Evolutionary conservation across 169 alveolate species (phyloP).

Genomic region (Plasmodium berghei): DNA sequence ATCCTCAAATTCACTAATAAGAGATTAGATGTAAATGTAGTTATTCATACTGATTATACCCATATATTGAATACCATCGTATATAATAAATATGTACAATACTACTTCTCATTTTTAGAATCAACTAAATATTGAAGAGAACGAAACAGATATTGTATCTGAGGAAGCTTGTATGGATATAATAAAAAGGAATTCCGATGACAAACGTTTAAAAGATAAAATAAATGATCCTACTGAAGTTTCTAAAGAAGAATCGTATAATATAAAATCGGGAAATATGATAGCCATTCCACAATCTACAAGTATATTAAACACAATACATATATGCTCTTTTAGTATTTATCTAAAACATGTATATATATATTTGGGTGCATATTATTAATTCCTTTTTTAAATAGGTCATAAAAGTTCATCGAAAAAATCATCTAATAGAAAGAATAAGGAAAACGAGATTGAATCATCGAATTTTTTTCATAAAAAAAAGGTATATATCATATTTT

Average conservation of each 20-base stretch:
- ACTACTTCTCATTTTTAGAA: conserved; percentile 1
- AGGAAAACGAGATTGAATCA: conserved; percentile 23
- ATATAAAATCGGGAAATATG: neutral
- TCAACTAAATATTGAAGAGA: conserved; percentile 5
- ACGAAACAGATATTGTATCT: conserved; percentile 9
- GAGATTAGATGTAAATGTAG: neutral
- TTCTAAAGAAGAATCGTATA: neutral
- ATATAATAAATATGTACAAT: too few species aligned
- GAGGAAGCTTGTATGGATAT: conserved; percentile 2
- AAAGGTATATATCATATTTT: conserved; percentile 20
- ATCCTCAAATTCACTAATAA: neutral
- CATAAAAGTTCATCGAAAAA: neutral
- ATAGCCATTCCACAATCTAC: too few species aligned
- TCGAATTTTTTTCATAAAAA: conserved; percentile 61
- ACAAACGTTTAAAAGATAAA: neutral
- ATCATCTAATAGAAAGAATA: conserved; percentile 4
- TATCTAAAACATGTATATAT: neutral
- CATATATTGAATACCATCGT: too few species aligned
- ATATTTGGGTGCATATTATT: neutral
- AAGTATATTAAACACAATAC: neutral
- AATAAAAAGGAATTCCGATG: neutral
- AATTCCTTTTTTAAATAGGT: neutral
- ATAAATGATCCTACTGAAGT: neutral
- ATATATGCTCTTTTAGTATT: too few species aligned
- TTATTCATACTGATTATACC: too few species aligned